These are phyloP conservation scores for Boletales sp. DNA, from an alignment of 768 basidiomycete species.

Conservation along the genomic window DNA sequence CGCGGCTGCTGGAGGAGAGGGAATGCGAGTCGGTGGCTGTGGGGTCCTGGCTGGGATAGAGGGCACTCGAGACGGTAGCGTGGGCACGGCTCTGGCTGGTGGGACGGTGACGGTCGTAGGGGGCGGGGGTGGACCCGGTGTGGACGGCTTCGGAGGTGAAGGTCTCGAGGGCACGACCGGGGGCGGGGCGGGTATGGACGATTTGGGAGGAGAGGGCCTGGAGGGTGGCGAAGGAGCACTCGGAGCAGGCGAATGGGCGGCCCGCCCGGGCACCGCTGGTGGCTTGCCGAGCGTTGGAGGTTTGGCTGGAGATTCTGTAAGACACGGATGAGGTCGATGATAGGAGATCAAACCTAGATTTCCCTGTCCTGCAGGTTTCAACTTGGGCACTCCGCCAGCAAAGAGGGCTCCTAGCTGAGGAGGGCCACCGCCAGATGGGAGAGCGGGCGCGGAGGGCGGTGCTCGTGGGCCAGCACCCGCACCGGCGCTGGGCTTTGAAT, in stretches of 20 bases:
- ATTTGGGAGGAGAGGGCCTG: conserved; percentile 26
- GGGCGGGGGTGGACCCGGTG: conserved; percentile 33
- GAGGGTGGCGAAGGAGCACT: conserved; percentile 28
- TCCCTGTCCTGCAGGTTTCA: conserved; percentile 74
- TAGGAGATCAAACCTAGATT: conserved; percentile 44
- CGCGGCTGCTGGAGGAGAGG: conserved; percentile 23
- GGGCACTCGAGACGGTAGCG: conserved; percentile 40
- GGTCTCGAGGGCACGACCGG: conserved; percentile 23
- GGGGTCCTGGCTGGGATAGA: conserved; percentile 43
- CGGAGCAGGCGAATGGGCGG: conserved; percentile 28
- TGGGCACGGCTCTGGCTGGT: conserved; percentile 33
- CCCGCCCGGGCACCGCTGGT: conserved; percentile 58
- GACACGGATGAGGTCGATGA: conserved; percentile 3
- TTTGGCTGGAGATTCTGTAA: conserved; percentile 44
- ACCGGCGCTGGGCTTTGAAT: conserved; percentile 42
- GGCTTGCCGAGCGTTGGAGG: conserved; percentile 62
- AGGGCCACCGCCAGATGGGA: conserved; percentile 43
- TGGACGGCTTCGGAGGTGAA: conserved; percentile 23
- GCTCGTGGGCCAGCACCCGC: conserved; percentile 34
- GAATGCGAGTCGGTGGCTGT: conserved; percentile 37
- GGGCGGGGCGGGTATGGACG: too few relatives aligned
- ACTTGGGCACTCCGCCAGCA: conserved; percentile 87
- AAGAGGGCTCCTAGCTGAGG: conserved; percentile 85
- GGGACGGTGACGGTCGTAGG: conserved; percentile 31
- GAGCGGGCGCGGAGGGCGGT: conserved; percentile 14